Evolutionary conservation across 2,329 filamentous ascomycete genomes (phyloP).

Genomic region (Tolypocladium cylindrosporum): DNA sequence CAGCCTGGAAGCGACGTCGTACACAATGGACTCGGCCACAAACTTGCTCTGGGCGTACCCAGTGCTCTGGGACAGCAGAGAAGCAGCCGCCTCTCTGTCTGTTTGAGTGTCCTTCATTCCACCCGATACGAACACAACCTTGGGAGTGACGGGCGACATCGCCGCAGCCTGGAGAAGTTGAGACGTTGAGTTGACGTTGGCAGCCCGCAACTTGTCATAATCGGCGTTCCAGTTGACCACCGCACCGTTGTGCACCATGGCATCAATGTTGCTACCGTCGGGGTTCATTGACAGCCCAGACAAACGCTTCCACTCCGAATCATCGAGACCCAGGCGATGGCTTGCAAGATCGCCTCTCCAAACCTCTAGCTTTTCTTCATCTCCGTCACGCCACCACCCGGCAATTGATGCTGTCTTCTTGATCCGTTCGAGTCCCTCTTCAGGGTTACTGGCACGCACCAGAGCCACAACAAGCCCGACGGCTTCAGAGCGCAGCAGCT

Average conservation of each 20-base stretch:
- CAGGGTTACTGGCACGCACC: slow-evolving; percentile 55
- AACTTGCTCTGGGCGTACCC: slow-evolving; percentile 14
- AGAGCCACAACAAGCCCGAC: slow-evolving; percentile 49
- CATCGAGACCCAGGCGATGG: slow-evolving; percentile 2
- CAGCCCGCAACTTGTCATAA: slow-evolving; percentile 59
- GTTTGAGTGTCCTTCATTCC: slow-evolving; percentile 4
- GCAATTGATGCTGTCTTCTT: slow-evolving; percentile 13
- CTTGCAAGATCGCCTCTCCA: slow-evolving; percentile 8
- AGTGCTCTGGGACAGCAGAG: neutral
- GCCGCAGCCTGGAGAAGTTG: slow-evolving; percentile 8
- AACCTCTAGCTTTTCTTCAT: slow-evolving; percentile 3
- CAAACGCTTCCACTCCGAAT: slow-evolving; percentile 47
- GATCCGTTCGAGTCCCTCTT: slow-evolving; percentile 53
- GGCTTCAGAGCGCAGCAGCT: slow-evolving; percentile 51
- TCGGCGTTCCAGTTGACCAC: slow-evolving; percentile 70
- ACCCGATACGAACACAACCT: slow-evolving; percentile 13
- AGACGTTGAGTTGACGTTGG: slow-evolving; percentile 51
- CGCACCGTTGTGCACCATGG: slow-evolving; percentile 74
- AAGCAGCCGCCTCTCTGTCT: neutral
- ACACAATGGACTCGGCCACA: slow-evolving; percentile 10
- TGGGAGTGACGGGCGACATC: slow-evolving; percentile 6
- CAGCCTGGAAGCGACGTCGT: neutral
- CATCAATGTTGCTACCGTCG: slow-evolving; percentile 47
- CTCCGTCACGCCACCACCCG: slow-evolving; percentile 6
- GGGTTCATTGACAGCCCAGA: slow-evolving; percentile 12